Evolutionary conservation across 768 basidiomycete genomes (phyloP), one percentile per base, ranked within the genome.

Genomic region (Clavulina sp.): DNA sequence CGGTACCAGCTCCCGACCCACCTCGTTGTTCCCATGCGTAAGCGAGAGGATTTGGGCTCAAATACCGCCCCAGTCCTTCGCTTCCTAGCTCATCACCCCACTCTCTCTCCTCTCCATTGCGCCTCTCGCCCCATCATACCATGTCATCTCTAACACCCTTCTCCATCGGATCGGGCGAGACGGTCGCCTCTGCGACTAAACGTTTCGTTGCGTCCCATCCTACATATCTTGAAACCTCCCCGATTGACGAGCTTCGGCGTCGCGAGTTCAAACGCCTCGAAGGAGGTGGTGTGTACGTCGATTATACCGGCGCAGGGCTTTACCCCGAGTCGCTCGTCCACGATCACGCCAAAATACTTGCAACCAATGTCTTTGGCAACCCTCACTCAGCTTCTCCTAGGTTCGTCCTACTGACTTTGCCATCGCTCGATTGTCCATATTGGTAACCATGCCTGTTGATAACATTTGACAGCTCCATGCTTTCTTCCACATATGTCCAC

Each of bases 401-500:
- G 43, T 46, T 13, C 1, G 43, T 16, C 13, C n/a, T n/a, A n/a
- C n/a, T n/a, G n/a, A n/a, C n/a, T n/a, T n/a, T n/a, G n/a, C n/a
- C n/a, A n/a, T n/a, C n/a, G n/a, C n/a, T n/a, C n/a, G n/a, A n/a
- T n/a, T n/a, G n/a, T n/a, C n/a, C n/a, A n/a, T n/a, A n/a, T n/a
- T n/a, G n/a, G n/a, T n/a, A n/a, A n/a, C n/a, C 13, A 16, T 46
- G 43, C 13, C 1, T 24, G n/a, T n/a, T n/a, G n/a, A n/a, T n/a
- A n/a, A n/a, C 43, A 9, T 24, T 38, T 13, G 21, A 16, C 26
- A 88, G 86, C 59, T 86, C 85, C 5, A 74, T 70, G 56, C 62
- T 86, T 46, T 85, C 84, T 13, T 64, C 81, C 6, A 68, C 70
- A 44, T 78, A 72, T 58, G 79, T 77, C 5, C 66, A 73, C 44